Conservation (phyloP, 176 grass and related monocot species). For the Zea luxurians region DNA sequence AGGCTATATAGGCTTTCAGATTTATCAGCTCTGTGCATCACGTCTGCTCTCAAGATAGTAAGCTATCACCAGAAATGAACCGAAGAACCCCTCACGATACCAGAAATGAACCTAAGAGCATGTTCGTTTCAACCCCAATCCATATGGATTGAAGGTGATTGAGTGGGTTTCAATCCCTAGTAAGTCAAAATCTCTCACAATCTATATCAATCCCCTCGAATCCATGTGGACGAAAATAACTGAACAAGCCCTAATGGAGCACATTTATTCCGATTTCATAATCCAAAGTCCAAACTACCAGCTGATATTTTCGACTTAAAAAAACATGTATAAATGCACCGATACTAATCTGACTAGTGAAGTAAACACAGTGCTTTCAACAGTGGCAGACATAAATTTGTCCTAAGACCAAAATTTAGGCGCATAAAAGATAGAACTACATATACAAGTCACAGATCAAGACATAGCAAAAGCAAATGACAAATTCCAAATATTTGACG, state of each 20-base stretch:
- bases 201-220: too few species aligned
- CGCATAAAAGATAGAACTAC: background rate
- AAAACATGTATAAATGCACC: background rate
- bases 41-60: background rate
- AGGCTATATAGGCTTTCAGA: background rate
- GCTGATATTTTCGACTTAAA: background rate
- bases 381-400: background rate
- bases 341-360: background rate
- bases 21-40: constrained; percentile 1
- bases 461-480: background rate
- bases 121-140: too few species aligned
- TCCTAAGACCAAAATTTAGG: background rate
- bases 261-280: background rate
- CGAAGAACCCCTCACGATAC: background rate
- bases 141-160: too few species aligned
- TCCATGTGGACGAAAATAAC: too few species aligned
- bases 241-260: too few species aligned
- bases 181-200: too few species aligned
- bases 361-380: constrained; percentile 11
- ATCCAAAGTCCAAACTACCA: background rate
- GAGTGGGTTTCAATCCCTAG: too few species aligned
- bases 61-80: background rate
- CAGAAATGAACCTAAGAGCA: too few species aligned
- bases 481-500: background rate
- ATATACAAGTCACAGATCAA: background rate